These are phyloP conservation scores for Botryotinia globosa DNA, from an alignment of 2,329 filamentous ascomycete species.

Conservation along the genomic window DNA sequence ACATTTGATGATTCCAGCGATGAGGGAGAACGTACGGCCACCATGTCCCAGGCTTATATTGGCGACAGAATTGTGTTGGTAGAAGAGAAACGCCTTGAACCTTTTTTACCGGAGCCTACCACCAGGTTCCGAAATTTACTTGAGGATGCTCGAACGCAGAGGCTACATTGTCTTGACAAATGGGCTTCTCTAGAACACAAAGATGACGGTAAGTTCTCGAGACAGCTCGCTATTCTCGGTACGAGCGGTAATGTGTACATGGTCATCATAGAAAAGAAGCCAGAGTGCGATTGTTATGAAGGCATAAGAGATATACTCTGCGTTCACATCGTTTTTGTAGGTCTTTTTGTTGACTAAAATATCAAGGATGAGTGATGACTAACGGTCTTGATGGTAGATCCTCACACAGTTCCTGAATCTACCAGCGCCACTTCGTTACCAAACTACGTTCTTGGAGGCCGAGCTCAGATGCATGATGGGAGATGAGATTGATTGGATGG, in stretches of 20 bases:
- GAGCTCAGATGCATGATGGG: not conserved
- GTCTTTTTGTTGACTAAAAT: conserved; percentile 28
- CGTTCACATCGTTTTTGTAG: conserved; percentile 61
- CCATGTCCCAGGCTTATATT: not conserved
- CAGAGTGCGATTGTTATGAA: conserved; percentile 55
- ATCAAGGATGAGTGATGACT: not conserved
- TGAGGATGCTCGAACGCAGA: not conserved
- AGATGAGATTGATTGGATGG: not conserved
- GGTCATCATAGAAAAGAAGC: conserved; percentile 51
- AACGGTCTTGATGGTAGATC: not conserved
- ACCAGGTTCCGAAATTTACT: not conserved
- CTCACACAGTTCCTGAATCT: not conserved
- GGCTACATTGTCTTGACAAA: not conserved
- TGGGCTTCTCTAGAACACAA: fast-evolving
- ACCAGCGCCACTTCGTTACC: not conserved
- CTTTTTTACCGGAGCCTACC: not conserved
- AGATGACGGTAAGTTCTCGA: too few relatives aligned
- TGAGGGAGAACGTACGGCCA: not conserved
- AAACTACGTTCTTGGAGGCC: not conserved
- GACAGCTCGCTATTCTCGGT: conserved; percentile 48
- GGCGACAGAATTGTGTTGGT: not conserved
- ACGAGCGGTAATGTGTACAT: conserved; percentile 61
- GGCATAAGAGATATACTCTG: conserved; percentile 55
- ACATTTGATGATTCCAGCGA: not conserved
- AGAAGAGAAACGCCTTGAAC: not conserved